Conservation (phyloP, 2,329 filamentous ascomycete genomes). For the Fusarium transvaalense region DNA sequence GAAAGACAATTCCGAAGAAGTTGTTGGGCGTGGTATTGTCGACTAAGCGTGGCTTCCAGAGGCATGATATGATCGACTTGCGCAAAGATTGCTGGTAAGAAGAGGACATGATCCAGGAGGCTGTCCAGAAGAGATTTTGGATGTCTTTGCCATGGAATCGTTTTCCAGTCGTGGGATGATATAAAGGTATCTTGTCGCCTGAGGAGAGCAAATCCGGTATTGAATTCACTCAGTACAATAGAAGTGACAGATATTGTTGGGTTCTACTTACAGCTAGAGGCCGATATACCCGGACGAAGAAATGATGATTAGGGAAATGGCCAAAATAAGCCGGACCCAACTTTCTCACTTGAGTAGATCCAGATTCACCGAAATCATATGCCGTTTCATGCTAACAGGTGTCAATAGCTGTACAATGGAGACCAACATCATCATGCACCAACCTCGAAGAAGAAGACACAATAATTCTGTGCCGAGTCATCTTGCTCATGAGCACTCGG, state of each 20-base stretch:
- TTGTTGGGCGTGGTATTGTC: constrained; percentile 61
- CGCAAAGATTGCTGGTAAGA: constrained; percentile 61
- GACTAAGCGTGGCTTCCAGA: constrained; percentile 56
- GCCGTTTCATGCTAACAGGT: constrained; percentile 60
- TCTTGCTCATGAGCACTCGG: constrained; percentile 50
- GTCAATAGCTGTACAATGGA: constrained; percentile 23
- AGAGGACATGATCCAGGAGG: constrained; percentile 64
- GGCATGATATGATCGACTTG: constrained; percentile 59
- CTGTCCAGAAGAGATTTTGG: constrained; percentile 64
- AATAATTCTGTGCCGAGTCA: constrained; percentile 57
- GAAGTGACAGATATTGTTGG: not conserved
- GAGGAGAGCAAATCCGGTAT: constrained; percentile 64
- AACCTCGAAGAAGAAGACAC: constrained; percentile 68
- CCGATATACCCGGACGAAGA: constrained; percentile 68
- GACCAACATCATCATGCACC: constrained; percentile 30
- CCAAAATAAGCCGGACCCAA: constrained; percentile 62
- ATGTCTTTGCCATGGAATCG: constrained; percentile 64
- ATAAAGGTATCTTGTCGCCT: constrained; percentile 65
- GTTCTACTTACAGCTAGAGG: constrained; percentile 62
- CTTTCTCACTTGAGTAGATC: constrained; percentile 53
- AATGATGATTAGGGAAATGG: constrained; percentile 68
- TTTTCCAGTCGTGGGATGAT: constrained; percentile 64
- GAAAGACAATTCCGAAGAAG: constrained; percentile 62
- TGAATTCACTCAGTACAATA: constrained; percentile 30
- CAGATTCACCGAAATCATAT: constrained; percentile 55